phyloP scores from a whole-genome alignment of 768 basidiomycete genomes.

The Suillus occidentalis region DNA sequence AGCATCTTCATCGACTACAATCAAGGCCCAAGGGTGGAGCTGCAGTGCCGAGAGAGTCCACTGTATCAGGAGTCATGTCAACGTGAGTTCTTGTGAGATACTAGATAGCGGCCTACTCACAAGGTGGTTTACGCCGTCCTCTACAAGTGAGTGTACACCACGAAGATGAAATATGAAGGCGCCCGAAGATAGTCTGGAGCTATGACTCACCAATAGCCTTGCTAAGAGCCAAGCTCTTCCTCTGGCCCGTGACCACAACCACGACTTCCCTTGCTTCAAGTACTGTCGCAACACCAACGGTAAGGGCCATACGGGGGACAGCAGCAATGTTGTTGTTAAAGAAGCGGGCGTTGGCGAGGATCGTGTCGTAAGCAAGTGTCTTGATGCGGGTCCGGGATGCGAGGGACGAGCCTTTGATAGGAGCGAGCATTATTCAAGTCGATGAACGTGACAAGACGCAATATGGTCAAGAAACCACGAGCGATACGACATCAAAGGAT shows the following conservation, averaged over 20 bases:
- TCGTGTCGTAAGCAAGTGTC: slow-evolving; percentile 90
- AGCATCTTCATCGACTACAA: slow-evolving; percentile 88
- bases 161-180: neutral
- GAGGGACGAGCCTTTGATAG: slow-evolving; percentile 68
- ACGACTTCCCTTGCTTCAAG: slow-evolving; percentile 83
- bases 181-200: neutral
- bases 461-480: neutral
- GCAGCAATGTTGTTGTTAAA: slow-evolving; percentile 79
- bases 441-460: neutral
- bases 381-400: slow-evolving; percentile 87
- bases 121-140: slow-evolving; percentile 90
- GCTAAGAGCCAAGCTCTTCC: slow-evolving; percentile 82
- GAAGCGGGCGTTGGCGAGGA: slow-evolving; percentile 91
- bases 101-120: slow-evolving; percentile 35
- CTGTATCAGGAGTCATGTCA: slow-evolving; percentile 28
- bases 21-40: slow-evolving; percentile 83
- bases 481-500: neutral
- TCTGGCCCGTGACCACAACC: slow-evolving; percentile 80
- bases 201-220: slow-evolving; percentile 71
- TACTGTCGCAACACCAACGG: slow-evolving; percentile 87
- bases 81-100: neutral
- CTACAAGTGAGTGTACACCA: slow-evolving; percentile 33
- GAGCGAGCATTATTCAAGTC: neutral
- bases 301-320: slow-evolving; percentile 86
- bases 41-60: slow-evolving; percentile 88